These are phyloP conservation scores for Aspergillus panamensis DNA, from an alignment of 495 filamentous ascomycete species.

Conservation along the genomic window DNA sequence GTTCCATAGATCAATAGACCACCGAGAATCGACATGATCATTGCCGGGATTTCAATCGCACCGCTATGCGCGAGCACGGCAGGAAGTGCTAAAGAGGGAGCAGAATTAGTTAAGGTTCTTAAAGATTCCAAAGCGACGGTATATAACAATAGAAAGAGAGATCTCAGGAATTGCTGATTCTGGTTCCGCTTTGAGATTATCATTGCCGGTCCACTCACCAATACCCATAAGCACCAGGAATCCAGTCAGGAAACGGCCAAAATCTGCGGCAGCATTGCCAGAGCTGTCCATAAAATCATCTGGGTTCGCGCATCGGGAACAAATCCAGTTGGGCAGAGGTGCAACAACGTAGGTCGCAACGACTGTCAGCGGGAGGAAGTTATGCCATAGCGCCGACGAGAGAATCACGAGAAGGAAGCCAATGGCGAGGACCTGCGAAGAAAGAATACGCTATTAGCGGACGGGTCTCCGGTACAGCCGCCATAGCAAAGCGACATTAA, in stretches of 20 bases:
- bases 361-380: constrained; percentile 90
- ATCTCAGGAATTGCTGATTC: neutral
- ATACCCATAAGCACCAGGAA: constrained; percentile 98
- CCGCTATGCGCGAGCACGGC: constrained; percentile 79
- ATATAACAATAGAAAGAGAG: neutral
- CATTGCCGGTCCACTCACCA: constrained; percentile 59
- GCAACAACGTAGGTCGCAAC: constrained; percentile 94
- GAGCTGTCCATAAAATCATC: constrained; percentile 94
- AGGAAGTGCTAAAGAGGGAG: constrained; percentile 68
- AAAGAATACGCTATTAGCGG: constrained; percentile 15
- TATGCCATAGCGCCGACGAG: constrained; percentile 87
- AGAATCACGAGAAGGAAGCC: constrained; percentile 99
- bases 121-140: neutral
- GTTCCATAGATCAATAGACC: constrained; percentile 95
- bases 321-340: constrained; percentile 94
- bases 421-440: constrained; percentile 78
- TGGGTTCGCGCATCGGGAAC: constrained; percentile 78
- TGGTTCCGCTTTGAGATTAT: neutral
- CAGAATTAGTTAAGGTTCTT: constrained; percentile 22
- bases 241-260: constrained; percentile 91
- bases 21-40: constrained; percentile 92
- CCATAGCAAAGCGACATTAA: neutral
- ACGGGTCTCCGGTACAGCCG: neutral
- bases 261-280: constrained; percentile 77
- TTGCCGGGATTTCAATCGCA: constrained; percentile 76